phyloP scores from a whole-genome alignment of 345 rosid species.

The Murraya koenigii region DNA sequence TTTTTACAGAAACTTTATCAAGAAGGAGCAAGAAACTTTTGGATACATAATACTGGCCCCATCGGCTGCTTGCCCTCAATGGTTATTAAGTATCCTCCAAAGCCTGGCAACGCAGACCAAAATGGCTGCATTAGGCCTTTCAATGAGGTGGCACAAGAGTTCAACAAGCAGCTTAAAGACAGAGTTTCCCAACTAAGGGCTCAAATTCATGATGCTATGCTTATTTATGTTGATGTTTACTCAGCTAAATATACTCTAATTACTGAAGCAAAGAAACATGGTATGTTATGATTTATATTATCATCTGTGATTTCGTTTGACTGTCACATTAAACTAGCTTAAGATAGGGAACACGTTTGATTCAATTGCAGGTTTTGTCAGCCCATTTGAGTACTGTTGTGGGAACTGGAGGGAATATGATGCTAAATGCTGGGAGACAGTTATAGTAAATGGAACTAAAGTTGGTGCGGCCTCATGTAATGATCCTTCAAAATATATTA shows the following conservation, averaged over 20 bases:
- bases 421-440: constrained; percentile 23
- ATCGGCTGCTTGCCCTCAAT: constrained; percentile 42
- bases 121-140: constrained; percentile 34
- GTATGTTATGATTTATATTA: background rate
- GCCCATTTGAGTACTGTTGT: constrained; percentile 26
- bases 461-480: constrained; percentile 13
- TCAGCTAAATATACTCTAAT: constrained; percentile 32
- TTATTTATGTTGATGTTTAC: constrained; percentile 39
- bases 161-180: constrained; percentile 30
- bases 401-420: constrained; percentile 17
- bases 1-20: constrained; percentile 19
- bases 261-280: constrained; percentile 25
- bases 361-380: constrained; percentile 20
- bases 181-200: constrained; percentile 25
- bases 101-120: constrained; percentile 16
- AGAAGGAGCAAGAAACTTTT: constrained; percentile 37
- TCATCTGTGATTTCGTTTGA: background rate
- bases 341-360: background rate
- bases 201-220: constrained; percentile 22
- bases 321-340: background rate
- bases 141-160: constrained; percentile 33
- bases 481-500: constrained; percentile 26
- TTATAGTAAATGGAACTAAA: constrained; percentile 19
- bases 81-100: constrained; percentile 16
- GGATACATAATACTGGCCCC: constrained; percentile 50